A percentile compares a stretch with the other conserved stretches of the same genome.
Conservation (phyloP, 148 eudicot genomes). For the Agrostemma githago region DNA sequence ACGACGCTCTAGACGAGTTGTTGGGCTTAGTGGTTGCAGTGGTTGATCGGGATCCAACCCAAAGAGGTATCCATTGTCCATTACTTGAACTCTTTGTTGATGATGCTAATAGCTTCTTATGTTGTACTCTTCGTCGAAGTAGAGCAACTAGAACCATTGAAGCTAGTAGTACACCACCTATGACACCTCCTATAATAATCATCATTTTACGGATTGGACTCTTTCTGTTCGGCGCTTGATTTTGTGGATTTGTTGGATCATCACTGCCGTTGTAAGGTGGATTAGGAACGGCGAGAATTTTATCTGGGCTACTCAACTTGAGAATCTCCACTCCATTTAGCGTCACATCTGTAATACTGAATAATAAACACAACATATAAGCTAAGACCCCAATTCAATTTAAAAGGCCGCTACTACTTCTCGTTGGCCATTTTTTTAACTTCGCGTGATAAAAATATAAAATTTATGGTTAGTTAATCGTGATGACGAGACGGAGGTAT, state of each 20-base stretch:
- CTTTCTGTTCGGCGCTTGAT: neutral
- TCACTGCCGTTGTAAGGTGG: neutral
- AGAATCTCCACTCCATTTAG: slow-evolving; percentile 41
- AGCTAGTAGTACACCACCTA: slow-evolving; percentile 3
- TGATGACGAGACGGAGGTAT: no score
- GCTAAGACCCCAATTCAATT: no score
- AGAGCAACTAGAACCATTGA: neutral
- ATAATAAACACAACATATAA: neutral
- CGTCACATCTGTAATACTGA: slow-evolving; percentile 8
- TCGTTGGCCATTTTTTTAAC: no score
- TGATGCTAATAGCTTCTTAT: neutral
- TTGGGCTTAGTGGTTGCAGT: neutral
- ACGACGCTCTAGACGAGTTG: neutral
- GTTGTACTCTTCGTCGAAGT: neutral
- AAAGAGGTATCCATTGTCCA: no score
- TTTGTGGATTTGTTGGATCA: neutral
- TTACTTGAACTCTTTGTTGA: no score
- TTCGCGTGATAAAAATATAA: no score
- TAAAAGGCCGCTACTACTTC: no score
- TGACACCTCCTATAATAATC: neutral
- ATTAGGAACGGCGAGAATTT: slow-evolving; percentile 36
- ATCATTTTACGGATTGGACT: neutral
- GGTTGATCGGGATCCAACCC: no score
- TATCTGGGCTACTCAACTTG: slow-evolving; percentile 33
- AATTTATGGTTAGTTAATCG: no score